A percentile compares a stretch with the other conserved stretches of the same genome.
phyloP scores from a whole-genome alignment of 2,329 filamentous ascomycete species.

The Arthrobotrys entomopaga region DNA sequence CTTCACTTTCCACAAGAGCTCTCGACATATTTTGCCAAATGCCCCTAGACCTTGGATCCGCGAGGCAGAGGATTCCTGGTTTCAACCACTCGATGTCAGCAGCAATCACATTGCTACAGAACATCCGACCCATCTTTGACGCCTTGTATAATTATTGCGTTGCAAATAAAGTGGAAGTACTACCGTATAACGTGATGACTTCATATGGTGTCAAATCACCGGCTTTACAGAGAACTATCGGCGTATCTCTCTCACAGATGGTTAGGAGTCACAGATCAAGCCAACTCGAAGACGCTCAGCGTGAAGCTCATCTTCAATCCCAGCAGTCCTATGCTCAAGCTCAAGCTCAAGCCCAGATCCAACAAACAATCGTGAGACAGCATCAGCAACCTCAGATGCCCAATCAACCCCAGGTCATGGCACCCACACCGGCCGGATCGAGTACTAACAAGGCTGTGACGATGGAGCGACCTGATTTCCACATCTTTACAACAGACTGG shows the following conservation, averaged over 20 bases:
- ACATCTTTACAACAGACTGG: slow-evolving; percentile 50
- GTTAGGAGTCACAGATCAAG: slow-evolving; percentile 21
- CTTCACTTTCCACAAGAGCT: slow-evolving; percentile 25
- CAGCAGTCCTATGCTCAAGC: not conserved
- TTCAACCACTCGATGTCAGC: slow-evolving; percentile 27
- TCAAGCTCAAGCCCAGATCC: slow-evolving; percentile 6
- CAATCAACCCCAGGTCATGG: not conserved
- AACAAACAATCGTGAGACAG: not conserved
- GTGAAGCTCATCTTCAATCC: not conserved
- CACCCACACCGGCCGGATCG: not conserved
- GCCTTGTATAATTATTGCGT: slow-evolving; percentile 30
- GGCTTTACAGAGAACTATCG: slow-evolving; percentile 34
- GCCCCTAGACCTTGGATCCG: slow-evolving; percentile 22
- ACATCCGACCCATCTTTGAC: slow-evolving; percentile 41
- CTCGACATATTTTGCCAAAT: slow-evolving; percentile 25
- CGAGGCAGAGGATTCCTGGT: slow-evolving; percentile 11
- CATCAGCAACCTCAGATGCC: slow-evolving; percentile 16
- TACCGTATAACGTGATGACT: slow-evolving; percentile 22
- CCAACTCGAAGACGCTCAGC: not conserved
- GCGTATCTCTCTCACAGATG: slow-evolving; percentile 45
- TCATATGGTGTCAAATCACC: slow-evolving; percentile 32
- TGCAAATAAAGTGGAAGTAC: slow-evolving; percentile 20
- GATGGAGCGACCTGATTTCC: slow-evolving; percentile 28
- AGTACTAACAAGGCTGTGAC: not conserved
- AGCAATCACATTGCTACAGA: slow-evolving; percentile 28